These are phyloP conservation scores for Stramenopiles sp. DNA, from an alignment of 352 stramenopile genomes.

Conservation along the genomic window DNA sequence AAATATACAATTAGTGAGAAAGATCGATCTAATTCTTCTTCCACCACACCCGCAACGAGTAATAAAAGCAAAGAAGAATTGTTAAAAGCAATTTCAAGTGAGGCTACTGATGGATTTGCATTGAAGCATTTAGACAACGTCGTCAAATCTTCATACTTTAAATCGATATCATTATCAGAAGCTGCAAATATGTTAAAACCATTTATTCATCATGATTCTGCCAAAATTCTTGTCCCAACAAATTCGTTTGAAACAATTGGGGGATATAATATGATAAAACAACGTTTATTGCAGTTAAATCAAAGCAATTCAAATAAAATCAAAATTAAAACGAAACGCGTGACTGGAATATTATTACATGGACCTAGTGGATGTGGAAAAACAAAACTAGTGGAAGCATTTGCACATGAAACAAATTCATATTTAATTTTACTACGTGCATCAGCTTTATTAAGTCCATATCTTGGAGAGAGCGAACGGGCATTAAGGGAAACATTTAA, in stretches of 20 bases:
- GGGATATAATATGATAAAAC: neutral
- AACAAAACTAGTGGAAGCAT: neutral
- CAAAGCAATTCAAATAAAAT: neutral
- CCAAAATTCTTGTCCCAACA: neutral
- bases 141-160: neutral
- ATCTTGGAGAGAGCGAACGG: neutral
- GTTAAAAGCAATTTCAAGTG: neutral
- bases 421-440: neutral
- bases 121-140: neutral
- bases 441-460: neutral
- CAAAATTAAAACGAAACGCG: neutral
- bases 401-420: neutral
- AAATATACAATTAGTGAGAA: neutral
- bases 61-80: neutral
- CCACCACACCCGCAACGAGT: neutral
- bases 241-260: neutral
- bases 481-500: neutral
- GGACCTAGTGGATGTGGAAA: constrained; percentile 1
- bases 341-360: neutral
- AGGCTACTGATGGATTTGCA: neutral
- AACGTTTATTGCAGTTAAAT: neutral
- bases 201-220: neutral
- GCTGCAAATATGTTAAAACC: neutral
- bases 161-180: neutral
- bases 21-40: too few species aligned